Conservation (phyloP, 257 asterid genomes). For the Solanum gracilifrons region DNA sequence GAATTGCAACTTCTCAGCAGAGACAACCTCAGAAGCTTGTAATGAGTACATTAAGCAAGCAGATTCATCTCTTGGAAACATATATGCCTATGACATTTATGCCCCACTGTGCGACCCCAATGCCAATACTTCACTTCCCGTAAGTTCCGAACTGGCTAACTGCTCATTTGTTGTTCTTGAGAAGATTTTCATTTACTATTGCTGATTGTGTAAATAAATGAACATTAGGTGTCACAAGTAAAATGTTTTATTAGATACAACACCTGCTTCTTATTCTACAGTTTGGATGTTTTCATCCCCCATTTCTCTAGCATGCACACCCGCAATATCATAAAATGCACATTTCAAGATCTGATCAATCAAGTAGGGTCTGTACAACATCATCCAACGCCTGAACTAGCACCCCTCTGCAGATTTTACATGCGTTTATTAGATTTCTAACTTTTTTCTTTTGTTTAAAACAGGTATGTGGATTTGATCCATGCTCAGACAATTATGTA, state of each 20-base stretch:
- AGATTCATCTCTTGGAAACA: background rate
- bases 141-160: slow-evolving; percentile 1
- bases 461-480: slow-evolving; percentile 38
- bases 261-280: background rate
- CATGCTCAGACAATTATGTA: slow-evolving; percentile 33
- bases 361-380: background rate
- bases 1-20: slow-evolving; percentile 35
- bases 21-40: slow-evolving; percentile 11
- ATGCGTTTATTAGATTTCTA: background rate
- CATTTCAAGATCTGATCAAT: background rate
- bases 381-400: background rate
- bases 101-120: slow-evolving; percentile 31
- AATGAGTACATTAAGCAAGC: background rate
- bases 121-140: background rate
- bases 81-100: slow-evolving; percentile 34
- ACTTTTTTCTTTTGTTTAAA: background rate
- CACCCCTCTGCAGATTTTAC: background rate
- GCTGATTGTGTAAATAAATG: background rate
- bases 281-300: background rate
- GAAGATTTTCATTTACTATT: background rate
- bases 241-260: background rate
- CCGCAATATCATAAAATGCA: background rate
- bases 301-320: background rate
- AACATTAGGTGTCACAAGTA: background rate
- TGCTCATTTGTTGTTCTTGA: background rate